Conservation (phyloP, 352 stramenopile species). For the Globisporangium recalcitrans region DNA sequence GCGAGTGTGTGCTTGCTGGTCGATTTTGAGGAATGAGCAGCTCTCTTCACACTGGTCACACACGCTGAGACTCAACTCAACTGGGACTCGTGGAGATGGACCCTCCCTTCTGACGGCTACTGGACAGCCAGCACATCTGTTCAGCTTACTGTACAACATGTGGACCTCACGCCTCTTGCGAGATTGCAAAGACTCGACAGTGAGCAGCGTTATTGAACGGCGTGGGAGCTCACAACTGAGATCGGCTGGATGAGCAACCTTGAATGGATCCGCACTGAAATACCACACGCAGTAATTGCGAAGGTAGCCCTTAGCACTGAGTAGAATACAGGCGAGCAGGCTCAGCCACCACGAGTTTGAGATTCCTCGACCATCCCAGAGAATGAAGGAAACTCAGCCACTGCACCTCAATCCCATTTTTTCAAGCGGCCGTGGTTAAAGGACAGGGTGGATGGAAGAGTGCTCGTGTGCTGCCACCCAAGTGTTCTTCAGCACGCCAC, state of each 20-base stretch:
- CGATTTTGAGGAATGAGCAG: background rate
- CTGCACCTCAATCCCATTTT: too few species aligned
- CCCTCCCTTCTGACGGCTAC: background rate
- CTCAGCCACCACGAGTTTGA: too few species aligned
- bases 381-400: too few species aligned
- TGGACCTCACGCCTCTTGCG: too few species aligned
- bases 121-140: background rate
- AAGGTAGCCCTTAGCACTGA: background rate
- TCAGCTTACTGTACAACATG: background rate
- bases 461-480: too few species aligned
- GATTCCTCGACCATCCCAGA: too few species aligned
- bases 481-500: too few species aligned
- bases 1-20: background rate
- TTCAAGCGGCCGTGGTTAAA: too few species aligned
- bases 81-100: background rate
- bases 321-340: background rate
- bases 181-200: background rate
- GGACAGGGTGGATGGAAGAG: too few species aligned
- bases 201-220: background rate
- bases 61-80: background rate
- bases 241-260: background rate
- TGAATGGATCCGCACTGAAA: background rate
- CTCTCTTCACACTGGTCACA: background rate
- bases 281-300: background rate
- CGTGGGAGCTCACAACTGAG: too few species aligned